Percentiles rank a stretch among this genome's conserved stretches.
phyloP scores from a whole-genome alignment of 169 alveolate species.

The Eimeria acervulina region DNA sequence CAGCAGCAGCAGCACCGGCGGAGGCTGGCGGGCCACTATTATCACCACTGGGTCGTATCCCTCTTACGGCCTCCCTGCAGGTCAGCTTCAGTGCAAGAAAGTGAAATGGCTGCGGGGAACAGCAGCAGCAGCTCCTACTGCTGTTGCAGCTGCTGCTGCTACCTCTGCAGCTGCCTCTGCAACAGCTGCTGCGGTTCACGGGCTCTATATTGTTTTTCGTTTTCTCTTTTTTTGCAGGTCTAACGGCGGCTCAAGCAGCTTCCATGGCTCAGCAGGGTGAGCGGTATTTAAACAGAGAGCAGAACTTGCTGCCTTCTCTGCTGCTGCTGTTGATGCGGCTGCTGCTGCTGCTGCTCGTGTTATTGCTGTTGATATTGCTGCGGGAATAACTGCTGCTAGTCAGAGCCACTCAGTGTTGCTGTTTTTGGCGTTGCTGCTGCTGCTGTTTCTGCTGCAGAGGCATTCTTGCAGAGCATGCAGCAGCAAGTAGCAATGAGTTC shows the following conservation, averaged over 20 bases:
- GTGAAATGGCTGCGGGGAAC: background rate
- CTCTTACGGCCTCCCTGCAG: background rate
- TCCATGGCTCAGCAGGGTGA: background rate
- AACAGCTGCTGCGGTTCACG: background rate
- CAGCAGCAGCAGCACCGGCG: background rate
- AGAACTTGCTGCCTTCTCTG: background rate
- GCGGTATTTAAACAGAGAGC: background rate
- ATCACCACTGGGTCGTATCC: background rate
- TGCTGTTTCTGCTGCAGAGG: background rate
- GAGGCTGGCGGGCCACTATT: background rate
- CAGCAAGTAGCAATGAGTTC: background rate
- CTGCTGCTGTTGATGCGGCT: slow-evolving; percentile 6
- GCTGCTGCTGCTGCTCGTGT: slow-evolving; percentile 1
- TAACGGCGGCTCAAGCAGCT: background rate
- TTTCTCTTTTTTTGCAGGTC: background rate
- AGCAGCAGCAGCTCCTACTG: background rate
- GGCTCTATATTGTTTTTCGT: background rate
- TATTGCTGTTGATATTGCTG: background rate
- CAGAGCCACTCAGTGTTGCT: background rate
- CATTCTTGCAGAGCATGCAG: background rate
- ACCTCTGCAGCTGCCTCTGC: background rate
- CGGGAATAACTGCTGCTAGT: background rate
- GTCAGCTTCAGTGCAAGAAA: background rate
- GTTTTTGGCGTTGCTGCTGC: background rate
- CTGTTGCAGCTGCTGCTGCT: background rate